Evolutionary conservation across 495 filamentous ascomycete species (phyloP), one percentile per base, ranked within the genome.

Genomic region (Lasiosphaeriaceae sp.): DNA sequence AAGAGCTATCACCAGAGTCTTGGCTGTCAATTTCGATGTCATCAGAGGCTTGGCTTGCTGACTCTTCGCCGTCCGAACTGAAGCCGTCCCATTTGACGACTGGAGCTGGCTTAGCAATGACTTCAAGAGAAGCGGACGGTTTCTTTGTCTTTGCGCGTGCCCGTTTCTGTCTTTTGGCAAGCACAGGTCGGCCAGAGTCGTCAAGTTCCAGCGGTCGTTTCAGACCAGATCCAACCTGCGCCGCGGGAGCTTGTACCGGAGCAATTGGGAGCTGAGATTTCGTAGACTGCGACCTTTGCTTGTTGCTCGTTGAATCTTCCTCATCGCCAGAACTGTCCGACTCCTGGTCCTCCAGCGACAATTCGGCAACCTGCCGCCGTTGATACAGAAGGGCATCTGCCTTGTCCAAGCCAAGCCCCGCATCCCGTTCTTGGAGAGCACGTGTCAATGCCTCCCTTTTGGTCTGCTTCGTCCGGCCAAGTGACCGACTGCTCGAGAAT

Each of bases 161-260:
- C 54, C 80, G 71, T 52, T 77, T 77, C 58, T 82, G 78, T 43
- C 77, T 65, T 70, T 89, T 96, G 59, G 88, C 88, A 50, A 97
- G 81, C 12, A 95, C 72, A 1, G 92, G 94, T 37, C 82, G 85
- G 5, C 92, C 92, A 48, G 84, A 83, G 14, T 86, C 80, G 58
- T 90, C 90, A 7, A 87, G 47, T 29, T 96, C 89, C 19, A 97
- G 76, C 16, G 92, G 89, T 47, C 92, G 83, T 66, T 97, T 97
- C 49, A 98, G 69, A 9, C 94, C 94, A 63, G 85, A 87, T 31
- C 94, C 94, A 58, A 85, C 65, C 54, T 67, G 47, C 0, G 56
- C 43, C 23, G 44, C 44, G 12, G 48, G n/a, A 17, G 8, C 29
- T 34, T 23, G 51, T 39, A 16, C 21, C 21, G 39, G 51, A 12